Base-by-base conservation (phyloP, 2,329 filamentous ascomycete genomes). In the Epichloe elymi region DNA sequence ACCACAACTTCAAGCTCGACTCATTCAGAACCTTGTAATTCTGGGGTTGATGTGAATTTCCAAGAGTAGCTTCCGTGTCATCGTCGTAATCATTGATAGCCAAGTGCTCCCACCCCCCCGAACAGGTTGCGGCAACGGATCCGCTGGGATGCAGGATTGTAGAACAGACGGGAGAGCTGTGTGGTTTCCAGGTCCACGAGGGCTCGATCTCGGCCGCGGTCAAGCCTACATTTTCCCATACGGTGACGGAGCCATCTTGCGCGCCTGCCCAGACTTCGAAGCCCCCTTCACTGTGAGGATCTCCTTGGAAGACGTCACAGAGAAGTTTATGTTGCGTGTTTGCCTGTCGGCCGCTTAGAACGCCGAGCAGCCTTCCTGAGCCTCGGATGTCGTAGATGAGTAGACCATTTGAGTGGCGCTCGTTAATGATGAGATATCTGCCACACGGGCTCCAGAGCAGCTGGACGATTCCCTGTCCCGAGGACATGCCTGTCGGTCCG, bases 251-350 rank as follows among this genome's bases (percentile, higher is more conserved):
- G 1, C 81, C 80, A 54, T 73, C 67, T 42, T 71, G 68, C 0
- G 74, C 72, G 2, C 80, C 81, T 5, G 76, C 76, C 80, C 80
- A 84, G 44, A 83, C 70, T 61, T 84, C 81, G 54, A 80, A 80
- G 2, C 73, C 72, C 1, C 67, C 66, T 0, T 54, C 52, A 0
- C 55, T 58, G 14, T 62, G 64, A 0, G 58, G 60, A 3, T 59
- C 54, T 4, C 70, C 67, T 0, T 71, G 66, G 55, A 77, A 83
- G 3, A 79, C 70, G 59, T 82, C 76, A 52, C 75, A 75, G 11
- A 64, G 67, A 39, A 83, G 61, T 39, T 76, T 72, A 60, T 83
- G 80, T 56, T 81, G 79, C 0, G 74, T 75, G 2, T 60, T 59
- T 4, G 74, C 71, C 6, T 66, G 62, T 20, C 79, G 73, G 4